phyloP scores from a whole-genome alignment of 306 rosid species.

The Corylus heterophylla region DNA sequence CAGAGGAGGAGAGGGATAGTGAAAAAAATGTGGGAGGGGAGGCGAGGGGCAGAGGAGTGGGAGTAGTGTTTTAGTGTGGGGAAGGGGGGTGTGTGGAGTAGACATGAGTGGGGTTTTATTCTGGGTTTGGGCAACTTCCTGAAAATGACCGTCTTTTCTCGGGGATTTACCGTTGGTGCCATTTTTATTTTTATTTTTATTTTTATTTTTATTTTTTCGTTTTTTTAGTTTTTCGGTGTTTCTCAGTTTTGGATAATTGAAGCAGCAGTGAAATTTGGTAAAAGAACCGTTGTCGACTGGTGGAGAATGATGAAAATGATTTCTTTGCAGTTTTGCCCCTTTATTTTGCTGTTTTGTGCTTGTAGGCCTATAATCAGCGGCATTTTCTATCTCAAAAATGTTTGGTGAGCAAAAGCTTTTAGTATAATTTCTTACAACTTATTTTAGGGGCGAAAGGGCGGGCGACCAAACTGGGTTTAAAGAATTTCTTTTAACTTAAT shows the following conservation, averaged over 20 bases:
- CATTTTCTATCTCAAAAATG: too few species aligned
- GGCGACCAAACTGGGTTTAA: too few species aligned
- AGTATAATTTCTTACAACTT: too few species aligned
- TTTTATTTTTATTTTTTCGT: too few species aligned
- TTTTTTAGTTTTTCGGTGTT: slow-evolving; percentile 13
- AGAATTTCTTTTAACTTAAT: too few species aligned
- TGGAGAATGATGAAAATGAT: neutral
- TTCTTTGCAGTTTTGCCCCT: neutral
- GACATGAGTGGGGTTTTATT: slow-evolving; percentile 48
- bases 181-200: neutral
- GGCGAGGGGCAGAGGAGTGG: slow-evolving; percentile 12
- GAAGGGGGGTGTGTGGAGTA: slow-evolving; percentile 7
- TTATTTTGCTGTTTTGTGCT: neutral
- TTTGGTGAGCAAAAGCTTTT: too few species aligned
- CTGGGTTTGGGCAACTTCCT: slow-evolving; percentile 17
- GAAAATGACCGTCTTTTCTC: slow-evolving; percentile 28
- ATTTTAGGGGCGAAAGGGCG: too few species aligned
- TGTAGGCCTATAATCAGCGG: too few species aligned
- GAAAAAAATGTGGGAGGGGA: slow-evolving; percentile 32
- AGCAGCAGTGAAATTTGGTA: neutral
- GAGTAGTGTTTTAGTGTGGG: neutral
- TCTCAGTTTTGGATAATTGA: slow-evolving; percentile 14
- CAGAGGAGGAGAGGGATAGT: slow-evolving; percentile 38
- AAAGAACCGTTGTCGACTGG: neutral
- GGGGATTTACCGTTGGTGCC: slow-evolving; percentile 39